phyloP scores from a whole-genome alignment of 2,329 filamentous ascomycete species.

The Verticillium tricorpus region DNA sequence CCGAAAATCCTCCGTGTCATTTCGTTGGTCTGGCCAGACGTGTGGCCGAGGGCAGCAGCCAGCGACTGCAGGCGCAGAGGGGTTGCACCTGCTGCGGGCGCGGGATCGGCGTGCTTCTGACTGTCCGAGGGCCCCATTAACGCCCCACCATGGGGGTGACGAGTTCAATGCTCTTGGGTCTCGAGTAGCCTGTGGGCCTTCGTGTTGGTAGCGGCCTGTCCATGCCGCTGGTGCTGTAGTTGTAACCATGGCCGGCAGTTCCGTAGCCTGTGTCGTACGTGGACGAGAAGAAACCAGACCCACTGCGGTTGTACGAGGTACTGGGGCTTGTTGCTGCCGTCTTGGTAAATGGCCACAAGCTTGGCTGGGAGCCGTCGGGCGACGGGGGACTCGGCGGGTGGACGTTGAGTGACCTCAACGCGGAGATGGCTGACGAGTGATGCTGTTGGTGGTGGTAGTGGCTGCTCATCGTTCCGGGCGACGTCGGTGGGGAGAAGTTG shows the following conservation, averaged over 20 bases:
- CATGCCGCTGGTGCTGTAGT: conserved; percentile 30
- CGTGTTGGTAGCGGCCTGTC: conserved; percentile 55
- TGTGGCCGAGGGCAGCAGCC: not conserved
- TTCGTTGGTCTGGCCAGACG: not conserved
- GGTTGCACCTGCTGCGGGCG: not conserved
- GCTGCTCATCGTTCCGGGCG: conserved; percentile 27
- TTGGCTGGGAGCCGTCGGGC: conserved; percentile 36
- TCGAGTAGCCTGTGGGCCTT: conserved; percentile 47
- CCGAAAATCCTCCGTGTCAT: not conserved
- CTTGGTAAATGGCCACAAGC: conserved; percentile 51
- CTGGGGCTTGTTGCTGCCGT: conserved; percentile 48
- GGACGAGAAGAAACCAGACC: conserved; percentile 35
- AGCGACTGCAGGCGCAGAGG: not conserved
- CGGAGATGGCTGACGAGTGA: conserved; percentile 49
- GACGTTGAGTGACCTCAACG: conserved; percentile 50
- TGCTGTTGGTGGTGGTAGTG: conserved; percentile 20
- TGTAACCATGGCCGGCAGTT: conserved; percentile 32
- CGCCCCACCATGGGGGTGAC: conserved; percentile 55
- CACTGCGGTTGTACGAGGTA: conserved; percentile 44
- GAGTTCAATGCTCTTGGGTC: conserved; percentile 60
- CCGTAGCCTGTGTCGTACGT: conserved; percentile 46
- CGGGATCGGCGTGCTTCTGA: not conserved
- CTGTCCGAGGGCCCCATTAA: conserved; percentile 19
- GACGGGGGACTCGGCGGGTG: conserved; percentile 53
- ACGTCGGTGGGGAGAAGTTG: conserved; percentile 49